These are phyloP conservation scores for Peribolospora kevripleyi DNA, from an alignment of 768 basidiomycete species.

Conservation along the genomic window DNA sequence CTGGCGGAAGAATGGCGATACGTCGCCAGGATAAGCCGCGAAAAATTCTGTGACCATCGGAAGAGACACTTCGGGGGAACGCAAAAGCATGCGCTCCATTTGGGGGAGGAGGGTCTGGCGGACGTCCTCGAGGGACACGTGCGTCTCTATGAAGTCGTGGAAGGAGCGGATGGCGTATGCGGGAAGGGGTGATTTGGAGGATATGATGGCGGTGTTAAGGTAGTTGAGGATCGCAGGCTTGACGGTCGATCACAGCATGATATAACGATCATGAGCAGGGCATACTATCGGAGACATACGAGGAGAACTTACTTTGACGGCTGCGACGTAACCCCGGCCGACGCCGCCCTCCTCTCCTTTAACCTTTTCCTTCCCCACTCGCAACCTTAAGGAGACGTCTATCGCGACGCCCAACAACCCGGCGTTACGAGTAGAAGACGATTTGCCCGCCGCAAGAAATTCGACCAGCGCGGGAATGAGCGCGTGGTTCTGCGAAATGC, in stretches of 20 bases:
- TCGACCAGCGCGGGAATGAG: no score
- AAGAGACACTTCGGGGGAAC: conserved; percentile 57
- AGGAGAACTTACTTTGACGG: conserved; percentile 25
- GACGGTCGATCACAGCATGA: not conserved
- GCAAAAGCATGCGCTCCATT: conserved; percentile 54
- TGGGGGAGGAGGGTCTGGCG: conserved; percentile 34
- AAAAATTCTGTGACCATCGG: conserved; percentile 16
- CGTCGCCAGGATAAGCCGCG: conserved; percentile 21
- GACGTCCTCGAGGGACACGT: conserved; percentile 26
- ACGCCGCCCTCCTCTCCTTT: conserved; percentile 26
- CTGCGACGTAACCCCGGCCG: conserved; percentile 23
- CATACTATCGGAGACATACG: conserved; percentile 20
- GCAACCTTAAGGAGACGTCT: conserved; percentile 42
- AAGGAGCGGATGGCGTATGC: conserved; percentile 26
- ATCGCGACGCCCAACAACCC: no score
- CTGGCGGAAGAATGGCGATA: conserved; percentile 33
- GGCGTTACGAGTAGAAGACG: no score
- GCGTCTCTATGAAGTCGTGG: conserved; percentile 10
- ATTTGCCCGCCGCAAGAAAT: no score
- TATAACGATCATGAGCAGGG: not conserved
- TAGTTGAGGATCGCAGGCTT: conserved; percentile 36
- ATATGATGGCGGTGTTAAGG: conserved; percentile 38
- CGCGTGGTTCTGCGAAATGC: no score
- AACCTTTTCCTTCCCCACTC: conserved; percentile 8
- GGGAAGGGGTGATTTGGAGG: conserved; percentile 40